A percentile compares a stretch with the other conserved stretches of the same genome.
These are phyloP conservation scores for Pseudogymnoascus sp. DNA, from an alignment of 2,329 filamentous ascomycete genomes.

Conservation along the genomic window DNA sequence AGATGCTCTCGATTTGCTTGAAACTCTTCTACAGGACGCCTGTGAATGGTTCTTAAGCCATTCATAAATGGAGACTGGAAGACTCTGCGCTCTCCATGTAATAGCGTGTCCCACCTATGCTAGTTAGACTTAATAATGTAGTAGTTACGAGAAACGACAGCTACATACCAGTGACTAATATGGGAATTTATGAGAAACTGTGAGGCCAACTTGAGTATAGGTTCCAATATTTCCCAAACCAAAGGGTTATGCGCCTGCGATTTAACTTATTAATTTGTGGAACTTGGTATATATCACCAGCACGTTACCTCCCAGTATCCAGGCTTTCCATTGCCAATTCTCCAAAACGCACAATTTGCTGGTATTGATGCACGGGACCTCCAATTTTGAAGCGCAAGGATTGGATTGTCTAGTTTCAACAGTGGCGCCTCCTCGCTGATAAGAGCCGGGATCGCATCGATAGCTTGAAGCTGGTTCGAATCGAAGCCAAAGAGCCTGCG, in stretches of 20 bases:
- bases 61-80: neutral
- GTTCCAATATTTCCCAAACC: constrained; percentile 10
- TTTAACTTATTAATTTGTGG: neutral
- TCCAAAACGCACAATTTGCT: neutral
- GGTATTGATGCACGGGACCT: neutral
- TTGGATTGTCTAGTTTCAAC: neutral
- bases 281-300: neutral
- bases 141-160: neutral
- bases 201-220: constrained; percentile 11
- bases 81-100: neutral
- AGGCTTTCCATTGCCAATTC: constrained; percentile 2
- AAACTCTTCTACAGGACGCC: neutral
- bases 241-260: constrained; percentile 10
- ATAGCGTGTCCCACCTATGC: neutral
- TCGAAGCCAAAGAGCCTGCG: neutral
- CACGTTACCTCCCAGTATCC: constrained; percentile 1
- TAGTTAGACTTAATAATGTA: neutral
- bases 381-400: neutral
- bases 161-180: constrained; percentile 10
- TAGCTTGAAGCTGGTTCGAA: constrained; percentile 1
- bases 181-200: constrained; percentile 12
- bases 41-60: neutral
- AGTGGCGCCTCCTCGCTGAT: neutral
- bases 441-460: neutral
- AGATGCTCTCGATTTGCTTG: neutral